A percentile compares a stretch with the other conserved stretches of the same genome.
phyloP scores from a whole-genome alignment of 352 stramenopile species.

The Peronospora tabacina region DNA sequence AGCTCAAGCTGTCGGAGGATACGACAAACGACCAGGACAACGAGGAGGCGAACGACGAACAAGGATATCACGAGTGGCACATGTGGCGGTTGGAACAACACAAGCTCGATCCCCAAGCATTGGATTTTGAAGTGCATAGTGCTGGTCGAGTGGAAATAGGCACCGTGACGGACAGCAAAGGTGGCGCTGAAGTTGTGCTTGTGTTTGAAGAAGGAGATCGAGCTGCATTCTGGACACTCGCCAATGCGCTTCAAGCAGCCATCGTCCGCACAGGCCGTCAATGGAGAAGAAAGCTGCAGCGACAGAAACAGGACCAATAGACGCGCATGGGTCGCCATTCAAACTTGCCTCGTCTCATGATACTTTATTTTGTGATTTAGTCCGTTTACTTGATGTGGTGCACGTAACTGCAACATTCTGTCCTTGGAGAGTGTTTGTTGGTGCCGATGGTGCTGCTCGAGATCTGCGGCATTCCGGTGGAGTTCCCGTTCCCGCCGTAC shows the following conservation, averaged over 20 bases:
- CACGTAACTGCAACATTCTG: conserved; percentile 19
- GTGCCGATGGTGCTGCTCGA: conserved; percentile 56
- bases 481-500: conserved; percentile 97
- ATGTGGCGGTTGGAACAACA: conserved; percentile 19
- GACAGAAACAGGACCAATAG: conserved; percentile 13
- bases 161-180: conserved; percentile 6
- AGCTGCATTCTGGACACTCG: conserved; percentile 54
- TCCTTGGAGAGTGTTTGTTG: neutral
- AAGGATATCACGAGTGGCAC: conserved; percentile 5
- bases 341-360: neutral
- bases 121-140: conserved; percentile 10
- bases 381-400: conserved; percentile 7
- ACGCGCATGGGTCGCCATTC: neutral
- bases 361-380: neutral
- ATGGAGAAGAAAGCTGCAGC: conserved; percentile 49
- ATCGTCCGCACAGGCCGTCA: conserved; percentile 52
- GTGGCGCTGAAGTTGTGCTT: conserved; percentile 34
- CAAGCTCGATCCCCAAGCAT: conserved; percentile 1
- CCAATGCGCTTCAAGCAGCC: conserved; percentile 48
- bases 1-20: conserved; percentile 18
- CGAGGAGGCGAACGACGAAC: conserved; percentile 1
- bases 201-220: conserved; percentile 48
- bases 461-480: conserved; percentile 85
- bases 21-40: conserved; percentile 7
- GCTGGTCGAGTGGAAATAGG: conserved; percentile 33